Percentiles rank a stretch among this genome's conserved stretches.
Conservation (phyloP, 441 rosid species). For the Lepidium campestre region DNA sequence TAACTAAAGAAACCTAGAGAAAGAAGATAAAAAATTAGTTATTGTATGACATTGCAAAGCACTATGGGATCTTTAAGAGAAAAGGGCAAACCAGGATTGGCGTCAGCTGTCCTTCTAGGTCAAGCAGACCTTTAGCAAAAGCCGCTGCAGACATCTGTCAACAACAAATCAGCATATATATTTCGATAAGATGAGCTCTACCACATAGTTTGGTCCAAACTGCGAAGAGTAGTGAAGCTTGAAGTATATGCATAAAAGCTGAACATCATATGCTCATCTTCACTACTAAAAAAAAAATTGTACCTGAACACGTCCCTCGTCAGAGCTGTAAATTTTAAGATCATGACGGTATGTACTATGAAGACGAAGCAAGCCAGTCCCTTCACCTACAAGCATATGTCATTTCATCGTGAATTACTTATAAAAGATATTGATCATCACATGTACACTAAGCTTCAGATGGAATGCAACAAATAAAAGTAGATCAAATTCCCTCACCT, state of each 20-base stretch:
- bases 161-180: neutral
- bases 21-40: conserved; percentile 11
- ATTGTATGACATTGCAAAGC: conserved; percentile 18
- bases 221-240: conserved; percentile 7
- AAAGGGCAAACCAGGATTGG: conserved; percentile 80
- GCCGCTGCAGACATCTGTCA: conserved; percentile 99
- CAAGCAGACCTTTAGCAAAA: conserved; percentile 99
- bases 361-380: conserved; percentile 97
- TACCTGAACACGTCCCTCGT: conserved; percentile 99
- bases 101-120: conserved; percentile 97
- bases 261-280: neutral
- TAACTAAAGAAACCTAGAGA: conserved; percentile 94
- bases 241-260: conserved; percentile 2
- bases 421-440: neutral
- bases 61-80: conserved; percentile 16
- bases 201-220: neutral
- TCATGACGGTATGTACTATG: conserved; percentile 99
- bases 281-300: conserved; percentile 1
- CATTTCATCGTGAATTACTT: neutral
- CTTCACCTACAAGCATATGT: conserved; percentile 69
- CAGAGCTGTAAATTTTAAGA: conserved; percentile 99
- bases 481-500: conserved; percentile 38
- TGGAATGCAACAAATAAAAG: neutral
- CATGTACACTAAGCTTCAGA: neutral
- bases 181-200: neutral